A percentile compares a stretch with the other conserved stretches of the same genome.
phyloP scores from a whole-genome alignment of 31 red algal genomes.

The Odonthalia washingtoniensis region DNA sequence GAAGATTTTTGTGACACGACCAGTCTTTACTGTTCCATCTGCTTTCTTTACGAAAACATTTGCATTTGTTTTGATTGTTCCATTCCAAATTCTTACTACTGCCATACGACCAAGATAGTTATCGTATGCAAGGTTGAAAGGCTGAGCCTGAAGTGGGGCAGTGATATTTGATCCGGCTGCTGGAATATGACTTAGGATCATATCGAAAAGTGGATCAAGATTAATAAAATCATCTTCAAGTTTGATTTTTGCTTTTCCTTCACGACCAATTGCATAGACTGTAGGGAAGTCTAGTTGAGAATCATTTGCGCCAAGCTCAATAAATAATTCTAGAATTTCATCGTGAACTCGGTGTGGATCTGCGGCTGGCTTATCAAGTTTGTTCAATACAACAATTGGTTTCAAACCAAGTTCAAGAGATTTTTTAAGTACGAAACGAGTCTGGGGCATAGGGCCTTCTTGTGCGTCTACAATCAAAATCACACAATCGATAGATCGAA shows the following conservation, averaged over 20 bases:
- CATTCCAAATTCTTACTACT: conserved; percentile 71
- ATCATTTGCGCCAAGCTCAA: conserved; percentile 83
- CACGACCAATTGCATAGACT: conserved; percentile 81
- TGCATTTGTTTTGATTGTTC: conserved; percentile 60
- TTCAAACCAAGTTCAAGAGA: conserved; percentile 82
- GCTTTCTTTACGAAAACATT: conserved; percentile 65
- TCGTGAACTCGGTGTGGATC: conserved; percentile 71
- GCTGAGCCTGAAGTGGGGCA: conserved; percentile 1
- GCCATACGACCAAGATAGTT: conserved; percentile 82
- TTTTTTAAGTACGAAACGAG: conserved; percentile 91
- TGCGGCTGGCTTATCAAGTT: conserved; percentile 80
- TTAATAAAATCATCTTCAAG: conserved; percentile 38
- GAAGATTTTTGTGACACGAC: conserved; percentile 78
- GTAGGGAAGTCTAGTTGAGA: conserved; percentile 90
- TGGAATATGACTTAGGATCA: conserved; percentile 26
- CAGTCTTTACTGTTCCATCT: conserved; percentile 68
- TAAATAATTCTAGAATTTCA: conserved; percentile 93
- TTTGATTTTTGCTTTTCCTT: conserved; percentile 70
- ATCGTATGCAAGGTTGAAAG: conserved; percentile 43
- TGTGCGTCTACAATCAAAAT: conserved; percentile 92
- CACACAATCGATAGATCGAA: conserved; percentile 86
- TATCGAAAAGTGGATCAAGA: conserved; percentile 22
- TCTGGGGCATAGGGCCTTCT: conserved; percentile 96
- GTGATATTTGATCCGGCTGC: neutral
- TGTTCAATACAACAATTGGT: conserved; percentile 95